Conservation (phyloP, 2,329 filamentous ascomycete species). For the Pseudocercospora musae region DNA sequence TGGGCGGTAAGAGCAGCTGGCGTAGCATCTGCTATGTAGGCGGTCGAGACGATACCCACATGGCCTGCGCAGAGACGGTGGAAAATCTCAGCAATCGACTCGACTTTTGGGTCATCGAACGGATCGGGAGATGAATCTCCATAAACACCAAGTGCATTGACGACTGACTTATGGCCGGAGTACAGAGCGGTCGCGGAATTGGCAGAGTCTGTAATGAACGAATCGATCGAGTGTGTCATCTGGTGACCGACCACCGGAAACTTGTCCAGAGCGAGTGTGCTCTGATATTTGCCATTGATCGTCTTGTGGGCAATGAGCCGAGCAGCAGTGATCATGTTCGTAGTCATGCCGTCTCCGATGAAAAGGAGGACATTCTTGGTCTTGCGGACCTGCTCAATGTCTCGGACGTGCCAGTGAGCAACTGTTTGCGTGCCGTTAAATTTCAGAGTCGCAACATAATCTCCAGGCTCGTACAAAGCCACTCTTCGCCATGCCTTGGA, state of each 20-base stretch:
- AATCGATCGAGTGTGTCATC: conserved; percentile 80
- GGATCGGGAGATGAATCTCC: conserved; percentile 69
- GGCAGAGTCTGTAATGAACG: conserved; percentile 81
- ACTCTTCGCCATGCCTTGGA: conserved; percentile 75
- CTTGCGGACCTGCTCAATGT: conserved; percentile 65
- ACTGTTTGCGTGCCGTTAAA: conserved; percentile 73
- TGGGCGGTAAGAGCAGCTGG: conserved; percentile 72
- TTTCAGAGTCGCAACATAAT: conserved; percentile 70
- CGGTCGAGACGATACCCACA: conserved; percentile 69
- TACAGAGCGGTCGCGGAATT: conserved; percentile 81
- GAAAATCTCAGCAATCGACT: conserved; percentile 77
- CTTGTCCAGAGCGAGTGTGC: conserved; percentile 67
- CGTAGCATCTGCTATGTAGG: conserved; percentile 76
- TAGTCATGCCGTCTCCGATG: conserved; percentile 68
- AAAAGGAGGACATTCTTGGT: conserved; percentile 76
- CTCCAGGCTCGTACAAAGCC: conserved; percentile 72
- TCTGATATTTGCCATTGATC: conserved; percentile 81
- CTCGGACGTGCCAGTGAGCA: conserved; percentile 74
- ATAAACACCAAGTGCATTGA: conserved; percentile 79
- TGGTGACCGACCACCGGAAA: conserved; percentile 74
- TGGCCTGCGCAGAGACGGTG: conserved; percentile 63
- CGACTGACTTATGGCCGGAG: conserved; percentile 77
- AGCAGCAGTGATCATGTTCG: conserved; percentile 62
- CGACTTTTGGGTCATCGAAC: conserved; percentile 83
- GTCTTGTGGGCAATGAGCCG: conserved; percentile 77